Evolutionary conservation across 306 rosid species (phyloP), one percentile per base, ranked within the genome.

Genomic region (Hippophae gyantsensis): DNA sequence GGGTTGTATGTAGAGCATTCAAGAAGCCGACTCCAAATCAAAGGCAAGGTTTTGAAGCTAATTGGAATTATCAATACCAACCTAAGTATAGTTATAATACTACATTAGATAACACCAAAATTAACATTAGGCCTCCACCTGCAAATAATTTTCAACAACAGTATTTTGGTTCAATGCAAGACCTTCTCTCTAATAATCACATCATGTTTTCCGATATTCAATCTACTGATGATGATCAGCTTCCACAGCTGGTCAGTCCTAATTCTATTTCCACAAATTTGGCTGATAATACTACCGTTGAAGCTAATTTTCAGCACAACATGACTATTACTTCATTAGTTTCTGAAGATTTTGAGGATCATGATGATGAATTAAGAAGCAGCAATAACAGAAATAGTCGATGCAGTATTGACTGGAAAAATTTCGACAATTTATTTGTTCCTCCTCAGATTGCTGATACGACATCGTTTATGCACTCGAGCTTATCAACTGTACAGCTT

Each of bases 1-100:
- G 97, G 97, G 97, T 84, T 44, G 97, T 89, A 23, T 86, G 97
- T 65, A 58, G 93, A 51, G 97, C 97, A 72, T 89, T 89, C 63
- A 66, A 62, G 57, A 89, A 89, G 69, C 95, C 97, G 7, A 76
- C 69, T 58, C 89, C 97, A 18, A 86, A 74, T 57, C 93, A 86
- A 25, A 86, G 82, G 69, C 97, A 66, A 76, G 78, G 72, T 3
- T 81, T 56, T 69, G 93, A 86, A 47, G 65, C 77, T 54, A 32
- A 32, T 32, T 85, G 88, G 96, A 73, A 74, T 52, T 54, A 71
- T 48, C 57, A 32, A 32, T 32, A 32, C 38, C 38, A 32, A 32
- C 38, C 4, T 32, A 32, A 32, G 3, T 32, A 71, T 51, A 69
- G 56, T 59, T 76, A 78, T 42, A 77, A 72, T 64, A 64, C 62